Evolutionary conservation across 2,329 filamentous ascomycete species (phyloP), one percentile per base, ranked within the genome.

Genomic region (Pochonia chlamydosporia): DNA sequence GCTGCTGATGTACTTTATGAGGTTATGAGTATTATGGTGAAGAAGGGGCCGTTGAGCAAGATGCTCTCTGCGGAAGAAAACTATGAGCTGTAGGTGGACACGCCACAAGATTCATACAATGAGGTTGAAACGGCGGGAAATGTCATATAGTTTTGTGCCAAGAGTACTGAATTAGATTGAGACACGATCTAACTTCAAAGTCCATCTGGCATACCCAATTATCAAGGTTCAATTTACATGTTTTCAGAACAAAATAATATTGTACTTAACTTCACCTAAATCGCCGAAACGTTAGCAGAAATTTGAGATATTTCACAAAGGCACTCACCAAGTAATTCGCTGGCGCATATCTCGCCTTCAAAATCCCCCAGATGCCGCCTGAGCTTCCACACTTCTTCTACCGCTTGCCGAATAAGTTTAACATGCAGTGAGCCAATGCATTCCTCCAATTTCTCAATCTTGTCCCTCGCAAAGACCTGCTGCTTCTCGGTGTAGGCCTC

Each of bases 1-100:
- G 89, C 81, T 2, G 87, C 87, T 30, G 89, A 95, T 73, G 78
- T 93, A 30, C 86, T 79, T 13, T 47, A 49, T 14, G 40, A 49
- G 5, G 46, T 53, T 4, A 45, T 55, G 21, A 55, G 56, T 28
- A 54, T 58, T 7, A 56, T 58, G 56, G 46, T 58, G 18, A 44
- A 40, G 26, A 46, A 26, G 37, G 44, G 44, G 3, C 37, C 44
- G 2, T 28, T 46, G 10, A 46, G 37, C 24, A 46, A 46, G 1
- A 41, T 41, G 37, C 33, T 41, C 8, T n/a, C 7, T 21, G 36
- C 18, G 0, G 33, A 30, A 25, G 35, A 41, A 10, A 35, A 33
- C 42, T 3, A 33, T 11, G 43, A 46, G 18, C 25, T 46, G 23
- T 46, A 35, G 18, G 1, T n/a, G 13, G 16, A 5, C 26, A 28